Percentiles rank a stretch among this genome's conserved stretches.
phyloP scores from a whole-genome alignment of 208 protist species.

The Crithidia expoeki region DNA sequence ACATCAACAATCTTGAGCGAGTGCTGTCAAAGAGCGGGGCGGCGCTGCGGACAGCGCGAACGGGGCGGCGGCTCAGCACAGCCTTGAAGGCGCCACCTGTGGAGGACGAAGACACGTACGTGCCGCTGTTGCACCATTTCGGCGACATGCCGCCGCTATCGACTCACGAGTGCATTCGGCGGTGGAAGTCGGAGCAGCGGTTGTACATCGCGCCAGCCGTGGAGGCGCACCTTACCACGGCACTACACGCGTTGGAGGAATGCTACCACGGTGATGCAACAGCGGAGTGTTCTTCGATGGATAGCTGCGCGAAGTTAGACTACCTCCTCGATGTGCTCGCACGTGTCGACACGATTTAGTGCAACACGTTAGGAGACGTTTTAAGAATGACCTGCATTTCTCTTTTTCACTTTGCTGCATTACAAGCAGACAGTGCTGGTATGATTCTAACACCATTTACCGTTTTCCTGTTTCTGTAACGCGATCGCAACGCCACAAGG shows the following conservation, averaged over 20 bases:
- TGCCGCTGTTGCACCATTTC: constrained; percentile 32
- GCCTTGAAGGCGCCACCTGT: background rate
- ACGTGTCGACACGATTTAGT: constrained; percentile 21
- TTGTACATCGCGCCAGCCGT: constrained; percentile 22
- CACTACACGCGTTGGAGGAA: constrained; percentile 16
- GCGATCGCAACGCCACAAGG: too few species aligned
- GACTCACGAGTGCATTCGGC: constrained; percentile 20
- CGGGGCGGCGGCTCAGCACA: constrained; percentile 17
- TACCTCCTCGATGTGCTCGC: constrained; percentile 30
- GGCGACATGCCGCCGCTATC: constrained; percentile 11
- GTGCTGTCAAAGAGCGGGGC: constrained; percentile 27
- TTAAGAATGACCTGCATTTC: too few species aligned
- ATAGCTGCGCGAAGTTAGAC: constrained; percentile 28
- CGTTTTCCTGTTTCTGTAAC: too few species aligned
- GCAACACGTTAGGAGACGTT: too few species aligned
- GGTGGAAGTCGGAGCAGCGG: constrained; percentile 31
- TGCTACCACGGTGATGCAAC: constrained; percentile 18
- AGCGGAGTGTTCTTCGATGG: background rate
- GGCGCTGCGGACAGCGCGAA: constrained; percentile 27
- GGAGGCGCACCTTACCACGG: constrained; percentile 20
- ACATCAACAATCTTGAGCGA: constrained; percentile 35
- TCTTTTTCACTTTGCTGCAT: too few species aligned
- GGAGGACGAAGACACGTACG: constrained; percentile 23
- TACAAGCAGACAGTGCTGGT: too few species aligned
- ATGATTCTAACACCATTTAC: too few species aligned